phyloP scores from a whole-genome alignment of 176 grass and related monocot species.

The Hyparrhenia diplandra region DNA sequence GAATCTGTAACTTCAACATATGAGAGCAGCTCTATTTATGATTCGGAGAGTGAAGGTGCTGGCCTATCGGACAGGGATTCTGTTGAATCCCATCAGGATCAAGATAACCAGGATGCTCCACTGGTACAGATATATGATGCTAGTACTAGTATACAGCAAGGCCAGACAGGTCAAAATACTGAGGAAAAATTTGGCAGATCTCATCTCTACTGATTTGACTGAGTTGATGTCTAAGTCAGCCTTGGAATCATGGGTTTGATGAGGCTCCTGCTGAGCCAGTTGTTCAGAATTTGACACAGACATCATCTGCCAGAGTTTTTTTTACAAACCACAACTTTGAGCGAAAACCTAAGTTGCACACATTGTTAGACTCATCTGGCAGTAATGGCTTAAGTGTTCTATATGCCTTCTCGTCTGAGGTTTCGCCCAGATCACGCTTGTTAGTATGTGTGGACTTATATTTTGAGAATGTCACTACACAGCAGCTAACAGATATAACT shows the following conservation, averaged over 20 bases:
- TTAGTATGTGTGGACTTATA: slow-evolving; percentile 69
- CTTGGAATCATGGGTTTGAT: slow-evolving; percentile 85
- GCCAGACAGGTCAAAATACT: slow-evolving; percentile 41
- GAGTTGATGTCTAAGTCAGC: slow-evolving; percentile 83
- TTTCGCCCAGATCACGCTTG: slow-evolving; percentile 54
- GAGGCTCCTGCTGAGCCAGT: slow-evolving; percentile 51
- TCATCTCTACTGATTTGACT: slow-evolving; percentile 81
- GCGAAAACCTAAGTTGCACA: slow-evolving; percentile 61
- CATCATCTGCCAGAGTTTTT: slow-evolving; percentile 66
- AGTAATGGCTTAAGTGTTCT: slow-evolving; percentile 66
- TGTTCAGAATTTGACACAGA: slow-evolving; percentile 28
- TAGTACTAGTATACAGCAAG: slow-evolving; percentile 42
- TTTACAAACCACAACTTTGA: slow-evolving; percentile 72
- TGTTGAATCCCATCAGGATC: slow-evolving; percentile 31
- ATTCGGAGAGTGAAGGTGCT: slow-evolving; percentile 57
- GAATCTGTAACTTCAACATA: slow-evolving; percentile 65
- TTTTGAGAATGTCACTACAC: slow-evolving; percentile 64
- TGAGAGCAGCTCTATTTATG: slow-evolving; percentile 70
- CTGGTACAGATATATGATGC: slow-evolving; percentile 59
- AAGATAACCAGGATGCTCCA: slow-evolving; percentile 40
- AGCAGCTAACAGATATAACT: slow-evolving; percentile 55
- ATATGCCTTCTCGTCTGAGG: slow-evolving; percentile 79
- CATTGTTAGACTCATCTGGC: slow-evolving; percentile 61
- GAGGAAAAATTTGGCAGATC: slow-evolving; percentile 55
- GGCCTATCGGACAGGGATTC: slow-evolving; percentile 34